phyloP scores from a whole-genome alignment of 192 early-diverging fungal species.

The Rhizophagus prolifer region DNA sequence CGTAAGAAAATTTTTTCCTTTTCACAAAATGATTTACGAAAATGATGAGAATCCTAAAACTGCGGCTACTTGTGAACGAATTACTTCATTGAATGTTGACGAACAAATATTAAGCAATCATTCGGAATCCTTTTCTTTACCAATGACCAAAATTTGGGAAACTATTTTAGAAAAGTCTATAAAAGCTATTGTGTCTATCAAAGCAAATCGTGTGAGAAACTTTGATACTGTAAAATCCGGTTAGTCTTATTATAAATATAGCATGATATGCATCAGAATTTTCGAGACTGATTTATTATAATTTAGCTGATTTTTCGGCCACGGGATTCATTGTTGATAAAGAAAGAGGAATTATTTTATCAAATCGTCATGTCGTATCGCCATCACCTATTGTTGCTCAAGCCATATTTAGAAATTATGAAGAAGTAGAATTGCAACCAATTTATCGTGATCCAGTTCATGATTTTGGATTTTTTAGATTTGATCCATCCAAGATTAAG shows the following conservation, averaged over 20 bases:
- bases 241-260: conserved; percentile 35
- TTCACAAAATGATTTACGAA: neutral
- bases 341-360: conserved; percentile 67
- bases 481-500: conserved; percentile 65
- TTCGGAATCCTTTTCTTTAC: neutral
- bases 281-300: too few relatives aligned
- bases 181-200: conserved; percentile 75
- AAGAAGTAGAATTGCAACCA: conserved; percentile 69
- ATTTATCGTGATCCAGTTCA: conserved; percentile 82
- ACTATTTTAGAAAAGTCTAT: conserved; percentile 68
- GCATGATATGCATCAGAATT: too few relatives aligned
- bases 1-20: too few relatives aligned
- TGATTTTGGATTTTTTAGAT: conserved; percentile 82
- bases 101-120: neutral
- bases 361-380: conserved; percentile 78
- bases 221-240: conserved; percentile 77
- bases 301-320: conserved; percentile 53
- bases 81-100: neutral
- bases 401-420: conserved; percentile 70
- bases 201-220: conserved; percentile 69
- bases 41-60: neutral
- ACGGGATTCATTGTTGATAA: conserved; percentile 81
- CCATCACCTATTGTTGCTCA: conserved; percentile 70
- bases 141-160: conserved; percentile 51
- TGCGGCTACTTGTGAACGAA: neutral